Percentiles rank a stretch among this genome's conserved stretches.
These are phyloP conservation scores for Orbilia ellipsospora DNA, from an alignment of 2,329 filamentous ascomycete species.

Conservation along the genomic window DNA sequence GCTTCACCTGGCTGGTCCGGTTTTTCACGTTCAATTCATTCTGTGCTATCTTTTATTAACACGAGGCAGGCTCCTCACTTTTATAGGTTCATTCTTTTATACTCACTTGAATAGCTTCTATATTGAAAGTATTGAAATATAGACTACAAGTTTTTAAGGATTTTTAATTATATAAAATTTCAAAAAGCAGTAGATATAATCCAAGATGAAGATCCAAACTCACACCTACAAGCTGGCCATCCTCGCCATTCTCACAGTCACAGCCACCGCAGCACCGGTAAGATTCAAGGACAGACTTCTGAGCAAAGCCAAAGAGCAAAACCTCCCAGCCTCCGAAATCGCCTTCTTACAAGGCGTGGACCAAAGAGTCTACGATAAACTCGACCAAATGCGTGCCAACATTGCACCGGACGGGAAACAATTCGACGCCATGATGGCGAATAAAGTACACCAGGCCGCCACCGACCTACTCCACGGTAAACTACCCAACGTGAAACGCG, in stretches of 20 bases:
- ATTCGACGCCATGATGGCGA: constrained; percentile 3
- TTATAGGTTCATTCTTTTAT: neutral
- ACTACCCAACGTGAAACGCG: constrained; percentile 4
- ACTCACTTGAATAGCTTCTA: no score
- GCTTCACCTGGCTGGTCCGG: constrained; percentile 18
- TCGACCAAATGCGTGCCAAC: constrained; percentile 4
- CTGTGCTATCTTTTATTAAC: constrained; percentile 1
- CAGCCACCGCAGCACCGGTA: constrained; percentile 7
- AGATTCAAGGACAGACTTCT: constrained; percentile 11
- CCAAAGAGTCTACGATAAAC: constrained; percentile 1
- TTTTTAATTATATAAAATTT: neutral
- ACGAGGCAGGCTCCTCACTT: constrained; percentile 19
- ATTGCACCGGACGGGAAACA: neutral
- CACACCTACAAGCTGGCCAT: neutral
- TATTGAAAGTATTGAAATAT: no score
- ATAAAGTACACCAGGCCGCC: neutral
- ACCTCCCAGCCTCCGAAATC: constrained; percentile 7
- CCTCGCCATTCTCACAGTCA: neutral
- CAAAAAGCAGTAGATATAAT: neutral
- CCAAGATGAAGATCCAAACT: constrained; percentile 8
- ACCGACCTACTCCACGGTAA: constrained; percentile 3
- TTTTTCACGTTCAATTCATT: constrained; percentile 18
- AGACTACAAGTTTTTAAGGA: neutral
- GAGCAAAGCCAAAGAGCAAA: neutral
- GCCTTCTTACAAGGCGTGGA: constrained; percentile 6